Evolutionary conservation across 208 protist genomes (phyloP).

Genomic region (Trichomonas tenax): DNA sequence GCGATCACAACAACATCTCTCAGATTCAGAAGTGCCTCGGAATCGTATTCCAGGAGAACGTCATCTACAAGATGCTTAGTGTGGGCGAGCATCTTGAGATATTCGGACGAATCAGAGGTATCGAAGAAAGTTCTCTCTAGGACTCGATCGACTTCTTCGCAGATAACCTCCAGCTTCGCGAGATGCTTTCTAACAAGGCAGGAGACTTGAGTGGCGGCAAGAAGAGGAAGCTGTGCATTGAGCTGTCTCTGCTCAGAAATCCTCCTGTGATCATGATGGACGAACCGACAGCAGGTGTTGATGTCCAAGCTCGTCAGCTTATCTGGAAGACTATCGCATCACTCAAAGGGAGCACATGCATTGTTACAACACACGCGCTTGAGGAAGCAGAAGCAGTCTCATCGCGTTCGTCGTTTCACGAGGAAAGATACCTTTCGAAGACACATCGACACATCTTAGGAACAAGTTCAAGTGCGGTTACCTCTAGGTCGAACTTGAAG

Average conservation of each 20-base stretch:
- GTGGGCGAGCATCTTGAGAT: neutral
- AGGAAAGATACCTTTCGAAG: neutral
- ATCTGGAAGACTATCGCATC: neutral
- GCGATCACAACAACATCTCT: neutral
- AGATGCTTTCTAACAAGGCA: neutral
- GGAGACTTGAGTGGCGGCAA: neutral
- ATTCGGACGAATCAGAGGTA: neutral
- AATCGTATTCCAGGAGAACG: neutral
- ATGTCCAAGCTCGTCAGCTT: neutral
- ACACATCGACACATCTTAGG: neutral
- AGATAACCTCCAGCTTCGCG: neutral
- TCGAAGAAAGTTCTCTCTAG: neutral
- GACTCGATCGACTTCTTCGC: neutral
- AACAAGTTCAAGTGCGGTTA: neutral
- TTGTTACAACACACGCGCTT: neutral
- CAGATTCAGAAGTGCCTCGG: neutral
- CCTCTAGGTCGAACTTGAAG: neutral
- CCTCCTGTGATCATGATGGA: conserved; percentile 20
- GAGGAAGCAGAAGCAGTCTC: conserved; percentile 6
- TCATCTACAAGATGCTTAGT: neutral
- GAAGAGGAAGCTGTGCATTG: conserved; percentile 1
- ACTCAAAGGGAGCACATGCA: neutral
- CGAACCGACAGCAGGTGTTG: conserved; percentile 17
- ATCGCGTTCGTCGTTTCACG: neutral
- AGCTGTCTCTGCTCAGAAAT: neutral